Base-by-base conservation (phyloP, 352 stramenopile genomes). In the Phytophthora quininea region DNA sequence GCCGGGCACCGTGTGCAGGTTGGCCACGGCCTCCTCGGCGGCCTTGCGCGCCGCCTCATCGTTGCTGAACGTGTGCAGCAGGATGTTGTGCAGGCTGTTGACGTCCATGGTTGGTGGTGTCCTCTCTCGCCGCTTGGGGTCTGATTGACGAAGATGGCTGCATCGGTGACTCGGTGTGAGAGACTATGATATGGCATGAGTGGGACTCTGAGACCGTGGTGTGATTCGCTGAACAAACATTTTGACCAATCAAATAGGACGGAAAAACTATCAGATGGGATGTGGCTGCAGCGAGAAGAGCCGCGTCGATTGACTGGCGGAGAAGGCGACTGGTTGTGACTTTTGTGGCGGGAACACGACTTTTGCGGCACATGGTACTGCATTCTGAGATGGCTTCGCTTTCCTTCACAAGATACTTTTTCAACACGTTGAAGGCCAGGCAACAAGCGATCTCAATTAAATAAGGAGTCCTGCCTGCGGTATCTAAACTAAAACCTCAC, bases 21-120 rank as follows among this genome's bases (percentile, higher is more conserved):
- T 87, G 31, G 79, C 79, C 35, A 96, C 83, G 45, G 83, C 82
- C 27, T 89, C 84, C 62, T 93, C 85, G 0, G 88, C 88, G 38
- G 82, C 82, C 59, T 95, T 91, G 42, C 88, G 84, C 45, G 84
- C 83, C 32, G 69, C 80, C 24, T 84, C 75, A 48, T 95, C 85
- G 27, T 82, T 87, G 79, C 83, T 93, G 79, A 94, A 93, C 58
- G 88, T 93, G 71, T 93, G 84, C 62, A 95, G 74, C 58, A 96
- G 74, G 73, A 95, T 92, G 77, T 96, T 96, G 79, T 96, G 87
- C 54, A 98, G 80, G 31, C 84, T 89, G 64, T 89, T 73, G 51
- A 89, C 89, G 88, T 98, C 90, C 80, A 98, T 97, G 54, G 67
- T 71, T 64, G 33, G 24, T 64, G 12, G 52, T 53, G 57, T 40